A percentile compares a stretch with the other conserved stretches of the same genome.
Conservation (phyloP, 2,329 filamentous ascomycete species). For the Penicillium sp. region DNA sequence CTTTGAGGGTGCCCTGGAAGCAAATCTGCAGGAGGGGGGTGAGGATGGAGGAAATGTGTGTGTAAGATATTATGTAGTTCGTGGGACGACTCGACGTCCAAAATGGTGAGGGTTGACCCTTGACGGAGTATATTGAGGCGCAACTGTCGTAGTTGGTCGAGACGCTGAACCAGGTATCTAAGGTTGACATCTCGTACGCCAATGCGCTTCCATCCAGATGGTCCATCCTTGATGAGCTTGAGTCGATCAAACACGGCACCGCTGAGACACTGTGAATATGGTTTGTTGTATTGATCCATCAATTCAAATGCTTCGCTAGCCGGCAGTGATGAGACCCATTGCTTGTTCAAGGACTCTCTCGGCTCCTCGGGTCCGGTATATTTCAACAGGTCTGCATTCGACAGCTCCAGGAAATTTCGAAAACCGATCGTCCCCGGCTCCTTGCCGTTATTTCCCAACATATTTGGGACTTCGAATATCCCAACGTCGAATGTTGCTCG, state of each 20-base stretch:
- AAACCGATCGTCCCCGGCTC: conserved; percentile 54
- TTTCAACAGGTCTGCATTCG: conserved; percentile 43
- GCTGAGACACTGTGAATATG: conserved; percentile 43
- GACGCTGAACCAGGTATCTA: conserved; percentile 38
- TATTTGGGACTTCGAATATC: conserved; percentile 54
- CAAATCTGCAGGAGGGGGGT: conserved; percentile 31
- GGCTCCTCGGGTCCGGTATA: conserved; percentile 30
- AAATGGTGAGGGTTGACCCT: conserved; percentile 38
- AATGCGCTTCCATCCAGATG: conserved; percentile 46
- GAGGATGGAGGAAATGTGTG: conserved; percentile 44
- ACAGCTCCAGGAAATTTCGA: conserved; percentile 52
- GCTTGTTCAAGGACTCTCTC: conserved; percentile 24
- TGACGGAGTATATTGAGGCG: conserved; percentile 40
- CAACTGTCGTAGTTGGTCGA: conserved; percentile 39
- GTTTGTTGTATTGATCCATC: conserved; percentile 39
- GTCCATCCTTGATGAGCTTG: conserved; percentile 43
- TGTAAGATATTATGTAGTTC: conserved; percentile 44
- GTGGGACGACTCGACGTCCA: conserved; percentile 39
- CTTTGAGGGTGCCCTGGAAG: conserved; percentile 35
- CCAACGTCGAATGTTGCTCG: conserved; percentile 49
- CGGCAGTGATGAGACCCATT: conserved; percentile 31
- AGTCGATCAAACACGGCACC: conserved; percentile 42
- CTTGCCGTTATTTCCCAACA: conserved; percentile 50
- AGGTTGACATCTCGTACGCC: conserved; percentile 46
- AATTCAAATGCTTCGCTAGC: conserved; percentile 40